Evolutionary conservation across 768 basidiomycete genomes (phyloP).

Genomic region (Leucocoprinus sp.): DNA sequence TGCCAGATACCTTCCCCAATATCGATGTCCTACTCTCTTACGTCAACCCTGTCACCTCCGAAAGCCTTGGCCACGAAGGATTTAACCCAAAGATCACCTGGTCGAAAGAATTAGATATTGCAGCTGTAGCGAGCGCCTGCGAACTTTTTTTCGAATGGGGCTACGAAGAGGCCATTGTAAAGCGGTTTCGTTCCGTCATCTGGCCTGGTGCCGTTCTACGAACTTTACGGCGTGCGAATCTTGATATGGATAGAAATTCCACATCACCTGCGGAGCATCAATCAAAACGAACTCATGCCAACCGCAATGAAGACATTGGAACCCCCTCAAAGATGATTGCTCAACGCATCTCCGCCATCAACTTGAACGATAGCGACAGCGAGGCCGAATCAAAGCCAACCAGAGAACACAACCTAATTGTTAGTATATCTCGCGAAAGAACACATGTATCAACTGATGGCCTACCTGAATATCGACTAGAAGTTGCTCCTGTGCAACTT

Average conservation of each 20-base stretch:
- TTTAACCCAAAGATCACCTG: conserved; percentile 32
- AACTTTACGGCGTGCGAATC: conserved; percentile 55
- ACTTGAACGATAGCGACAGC: conserved; percentile 18
- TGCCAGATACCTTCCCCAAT: conserved; percentile 64
- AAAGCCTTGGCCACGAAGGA: conserved; percentile 38
- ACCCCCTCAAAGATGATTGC: conserved; percentile 51
- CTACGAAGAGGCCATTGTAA: conserved; percentile 70
- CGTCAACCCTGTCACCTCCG: conserved; percentile 67
- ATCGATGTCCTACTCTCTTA: conserved; percentile 73
- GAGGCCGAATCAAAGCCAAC: conserved; percentile 25
- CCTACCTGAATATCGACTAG: conserved; percentile 72
- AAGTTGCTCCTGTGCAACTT: conserved; percentile 60
- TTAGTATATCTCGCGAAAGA: conserved; percentile 60
- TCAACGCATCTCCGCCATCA: conserved; percentile 44
- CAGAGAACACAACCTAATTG: conserved; percentile 37
- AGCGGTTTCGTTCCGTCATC: conserved; percentile 74
- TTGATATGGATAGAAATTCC: conserved; percentile 35
- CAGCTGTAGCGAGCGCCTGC: conserved; percentile 67
- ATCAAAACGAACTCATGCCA: conserved; percentile 16
- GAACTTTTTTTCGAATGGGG: conserved; percentile 94
- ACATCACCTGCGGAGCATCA: conserved; percentile 29
- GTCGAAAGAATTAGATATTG: conserved; percentile 58
- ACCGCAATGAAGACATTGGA: conserved; percentile 22
- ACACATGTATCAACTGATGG: conserved; percentile 64
- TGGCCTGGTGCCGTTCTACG: conserved; percentile 73